These are phyloP conservation scores for Ogataea kodamae DNA, from an alignment of 805 yeast genomes.

Conservation along the genomic window DNA sequence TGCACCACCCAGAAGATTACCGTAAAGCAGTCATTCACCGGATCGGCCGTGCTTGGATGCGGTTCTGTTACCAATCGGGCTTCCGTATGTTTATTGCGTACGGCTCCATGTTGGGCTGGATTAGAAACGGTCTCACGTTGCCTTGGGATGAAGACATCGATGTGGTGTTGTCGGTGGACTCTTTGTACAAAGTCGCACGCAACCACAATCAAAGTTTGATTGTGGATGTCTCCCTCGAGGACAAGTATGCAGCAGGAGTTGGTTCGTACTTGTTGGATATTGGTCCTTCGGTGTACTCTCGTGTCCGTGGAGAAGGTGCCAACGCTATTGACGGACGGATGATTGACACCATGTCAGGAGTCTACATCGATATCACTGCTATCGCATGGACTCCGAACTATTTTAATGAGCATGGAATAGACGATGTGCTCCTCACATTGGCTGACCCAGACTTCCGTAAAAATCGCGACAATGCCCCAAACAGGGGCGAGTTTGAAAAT, in stretches of 20 bases:
- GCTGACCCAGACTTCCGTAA: slow-evolving; percentile 21
- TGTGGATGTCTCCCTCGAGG: slow-evolving; percentile 35
- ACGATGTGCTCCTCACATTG: slow-evolving; percentile 17
- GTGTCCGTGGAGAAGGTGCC: slow-evolving; percentile 48
- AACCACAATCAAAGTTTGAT: slow-evolving; percentile 47
- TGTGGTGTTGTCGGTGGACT: slow-evolving; percentile 55
- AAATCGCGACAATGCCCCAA: slow-evolving; percentile 12
- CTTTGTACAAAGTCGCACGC: slow-evolving; percentile 44
- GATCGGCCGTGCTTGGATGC: slow-evolving; percentile 48
- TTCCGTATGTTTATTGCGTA: slow-evolving; percentile 61
- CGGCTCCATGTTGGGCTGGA: slow-evolving; percentile 61
- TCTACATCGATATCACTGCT: slow-evolving; percentile 66
- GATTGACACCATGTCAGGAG: slow-evolving; percentile 60
- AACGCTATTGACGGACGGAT: slow-evolving; percentile 66
- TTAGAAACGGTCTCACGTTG: slow-evolving; percentile 58
- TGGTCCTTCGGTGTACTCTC: slow-evolving; percentile 47
- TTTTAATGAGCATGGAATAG: slow-evolving; percentile 15
- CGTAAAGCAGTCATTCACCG: slow-evolving; percentile 42
- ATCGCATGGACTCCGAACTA: slow-evolving; percentile 40
- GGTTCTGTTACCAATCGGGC: slow-evolving; percentile 44
- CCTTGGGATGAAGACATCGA: slow-evolving; percentile 72
- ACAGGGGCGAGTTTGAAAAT: slow-evolving; percentile 18
- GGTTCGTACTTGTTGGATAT: slow-evolving; percentile 51
- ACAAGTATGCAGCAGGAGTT: slow-evolving; percentile 42
- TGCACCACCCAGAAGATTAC: slow-evolving; percentile 38